Conservation (phyloP, 73 alveolate genomes). For the Symbiodinium natans region DNA sequence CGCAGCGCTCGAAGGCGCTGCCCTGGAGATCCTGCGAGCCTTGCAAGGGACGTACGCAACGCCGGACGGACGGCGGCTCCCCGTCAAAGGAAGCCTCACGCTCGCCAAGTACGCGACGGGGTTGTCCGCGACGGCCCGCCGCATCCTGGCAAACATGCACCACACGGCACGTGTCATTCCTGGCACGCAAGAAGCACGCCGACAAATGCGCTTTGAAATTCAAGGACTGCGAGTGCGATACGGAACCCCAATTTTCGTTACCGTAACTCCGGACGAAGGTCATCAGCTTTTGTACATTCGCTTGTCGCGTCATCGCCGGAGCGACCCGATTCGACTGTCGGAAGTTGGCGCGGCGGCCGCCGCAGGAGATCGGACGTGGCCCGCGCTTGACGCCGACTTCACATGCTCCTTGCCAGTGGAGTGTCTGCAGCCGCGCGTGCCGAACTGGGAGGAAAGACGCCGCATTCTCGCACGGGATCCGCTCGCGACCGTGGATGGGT, state of each 20-base stretch:
- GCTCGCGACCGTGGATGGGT: background rate
- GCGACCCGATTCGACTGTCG: background rate
- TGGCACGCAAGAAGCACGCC: too few relatives aligned
- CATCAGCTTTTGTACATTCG: too few relatives aligned
- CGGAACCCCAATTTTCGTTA: too few relatives aligned
- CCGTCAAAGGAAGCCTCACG: background rate
- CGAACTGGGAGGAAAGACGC: background rate
- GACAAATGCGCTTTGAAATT: background rate
- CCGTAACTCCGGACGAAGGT: too few relatives aligned
- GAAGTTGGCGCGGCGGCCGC: too few relatives aligned
- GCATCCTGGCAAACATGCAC: background rate
- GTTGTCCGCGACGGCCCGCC: too few relatives aligned
- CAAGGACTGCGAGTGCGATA: too few relatives aligned
- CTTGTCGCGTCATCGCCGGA: too few relatives aligned
- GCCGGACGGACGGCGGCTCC: background rate
- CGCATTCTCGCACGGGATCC: background rate
- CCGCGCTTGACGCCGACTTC: background rate
- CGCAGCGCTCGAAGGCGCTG: background rate
- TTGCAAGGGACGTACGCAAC: background rate
- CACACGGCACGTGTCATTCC: background rate
- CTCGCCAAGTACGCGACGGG: too few relatives aligned
- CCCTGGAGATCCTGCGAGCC: background rate
- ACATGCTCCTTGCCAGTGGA: background rate
- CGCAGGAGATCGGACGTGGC: background rate
- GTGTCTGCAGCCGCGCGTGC: background rate